Evolutionary conservation across 192 early-diverging fungal genomes (phyloP).

Genomic region (Coemansia sp.): DNA sequence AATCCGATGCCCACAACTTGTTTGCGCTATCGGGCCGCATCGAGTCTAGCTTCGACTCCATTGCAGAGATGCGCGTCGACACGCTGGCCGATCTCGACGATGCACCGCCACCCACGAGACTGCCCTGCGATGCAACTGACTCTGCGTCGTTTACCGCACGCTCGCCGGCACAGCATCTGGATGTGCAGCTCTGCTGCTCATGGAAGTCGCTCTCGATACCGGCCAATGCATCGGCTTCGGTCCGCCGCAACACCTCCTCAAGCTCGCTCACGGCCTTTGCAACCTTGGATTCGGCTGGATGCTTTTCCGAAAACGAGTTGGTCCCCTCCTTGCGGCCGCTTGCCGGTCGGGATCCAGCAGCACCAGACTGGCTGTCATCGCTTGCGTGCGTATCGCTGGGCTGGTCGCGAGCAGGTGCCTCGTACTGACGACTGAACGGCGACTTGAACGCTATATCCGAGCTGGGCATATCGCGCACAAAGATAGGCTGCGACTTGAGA

Average conservation of each 20-base stretch:
- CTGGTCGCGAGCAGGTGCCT: conserved; percentile 3
- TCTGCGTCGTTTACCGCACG: conserved; percentile 17
- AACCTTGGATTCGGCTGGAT: conserved; percentile 53
- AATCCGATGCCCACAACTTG: conserved; percentile 44
- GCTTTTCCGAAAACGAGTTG: conserved; percentile 31
- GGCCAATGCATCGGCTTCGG: conserved; percentile 38
- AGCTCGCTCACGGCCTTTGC: conserved; percentile 56
- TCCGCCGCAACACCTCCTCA: conserved; percentile 51
- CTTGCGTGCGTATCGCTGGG: neutral
- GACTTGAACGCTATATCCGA: conserved; percentile 48
- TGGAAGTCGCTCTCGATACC: conserved; percentile 41
- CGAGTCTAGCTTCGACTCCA: conserved; percentile 25
- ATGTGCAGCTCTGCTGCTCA: conserved; percentile 1
- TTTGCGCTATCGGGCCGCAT: conserved; percentile 24
- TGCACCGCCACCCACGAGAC: conserved; percentile 48
- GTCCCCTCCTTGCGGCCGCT: neutral
- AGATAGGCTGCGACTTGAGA: conserved; percentile 50
- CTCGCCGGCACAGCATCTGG: neutral
- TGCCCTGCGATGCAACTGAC: conserved; percentile 37
- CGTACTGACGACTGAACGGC: conserved; percentile 34
- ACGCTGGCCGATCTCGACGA: conserved; percentile 47
- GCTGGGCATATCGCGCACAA: conserved; percentile 49
- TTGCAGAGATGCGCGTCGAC: conserved; percentile 39
- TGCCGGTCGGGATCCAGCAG: neutral
- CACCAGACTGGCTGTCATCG: neutral